phyloP scores from a whole-genome alignment of 2,329 filamentous ascomycete species.

The Microcyclospora tardicrescens region DNA sequence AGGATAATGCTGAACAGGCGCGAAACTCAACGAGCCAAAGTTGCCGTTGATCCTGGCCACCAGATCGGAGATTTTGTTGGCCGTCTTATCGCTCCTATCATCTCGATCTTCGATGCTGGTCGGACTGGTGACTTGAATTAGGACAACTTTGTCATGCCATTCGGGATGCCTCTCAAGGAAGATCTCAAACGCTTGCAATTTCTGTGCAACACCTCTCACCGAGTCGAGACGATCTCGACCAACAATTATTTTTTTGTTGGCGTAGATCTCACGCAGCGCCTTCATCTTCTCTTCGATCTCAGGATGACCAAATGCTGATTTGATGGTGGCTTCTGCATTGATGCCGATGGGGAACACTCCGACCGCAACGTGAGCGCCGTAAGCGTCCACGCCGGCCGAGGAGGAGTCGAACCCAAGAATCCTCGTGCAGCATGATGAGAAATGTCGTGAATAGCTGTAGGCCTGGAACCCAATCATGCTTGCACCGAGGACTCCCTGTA shows the following conservation, averaged over 20 bases:
- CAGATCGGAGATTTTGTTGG: slow-evolving; percentile 78
- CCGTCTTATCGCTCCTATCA: slow-evolving; percentile 67
- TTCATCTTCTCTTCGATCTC: slow-evolving; percentile 59
- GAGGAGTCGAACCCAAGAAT: slow-evolving; percentile 85
- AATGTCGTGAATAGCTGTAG: slow-evolving; percentile 88
- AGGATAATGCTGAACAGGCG: slow-evolving; percentile 86
- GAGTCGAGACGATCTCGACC: slow-evolving; percentile 89
- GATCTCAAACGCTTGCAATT: slow-evolving; percentile 83
- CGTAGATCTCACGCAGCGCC: slow-evolving; percentile 62
- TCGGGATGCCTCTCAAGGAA: slow-evolving; percentile 85
- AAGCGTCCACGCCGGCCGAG: slow-evolving; percentile 72
- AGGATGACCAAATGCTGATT: slow-evolving; percentile 53
- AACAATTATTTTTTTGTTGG: slow-evolving; percentile 89
- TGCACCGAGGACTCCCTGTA: slow-evolving; percentile 78
- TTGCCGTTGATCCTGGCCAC: slow-evolving; percentile 84
- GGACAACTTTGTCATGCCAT: slow-evolving; percentile 81
- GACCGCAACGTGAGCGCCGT: slow-evolving; percentile 76
- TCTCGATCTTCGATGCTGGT: slow-evolving; percentile 56
- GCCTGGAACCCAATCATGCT: slow-evolving; percentile 95
- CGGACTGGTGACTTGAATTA: slow-evolving; percentile 81
- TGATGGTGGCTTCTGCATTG: slow-evolving; percentile 67
- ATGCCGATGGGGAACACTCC: slow-evolving; percentile 94
- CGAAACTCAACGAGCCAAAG: slow-evolving; percentile 77
- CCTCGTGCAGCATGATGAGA: slow-evolving; percentile 83
- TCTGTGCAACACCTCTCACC: slow-evolving; percentile 87